Base-by-base conservation (phyloP, 495 filamentous ascomycete species). In the Apodospora peruviana region DNA sequence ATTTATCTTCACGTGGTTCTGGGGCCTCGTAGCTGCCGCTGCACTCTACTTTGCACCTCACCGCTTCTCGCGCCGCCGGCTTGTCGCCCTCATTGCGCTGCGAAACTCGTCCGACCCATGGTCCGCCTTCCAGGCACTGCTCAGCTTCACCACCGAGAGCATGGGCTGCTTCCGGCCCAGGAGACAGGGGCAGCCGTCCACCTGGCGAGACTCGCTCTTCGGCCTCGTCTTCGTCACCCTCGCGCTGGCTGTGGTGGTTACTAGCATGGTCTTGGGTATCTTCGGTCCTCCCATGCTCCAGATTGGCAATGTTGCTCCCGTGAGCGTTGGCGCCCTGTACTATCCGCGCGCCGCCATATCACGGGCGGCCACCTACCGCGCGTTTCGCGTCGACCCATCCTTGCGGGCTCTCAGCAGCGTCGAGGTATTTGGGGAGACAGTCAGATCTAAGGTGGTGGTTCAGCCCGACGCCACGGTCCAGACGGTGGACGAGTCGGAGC, bases 61-160 rank as follows among this genome's bases (percentile, higher is more conserved):
- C 20, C 39, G 25, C 4, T 50, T 50, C 29, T 43, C 47, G 12
- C 47, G 47, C 24, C 47, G 47, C 14, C 47, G 47, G n/a, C 47
- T 50, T 14, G 47, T 50, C 16, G 40, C 47, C 11, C 47, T 50
- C 12, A 29, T 50, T 5, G 39, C 40, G 14, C 47, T 50, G 5
- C 47, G 47, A 14, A 50, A 50, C 39, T 10, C 39, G 0, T 8
- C 25, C 5, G 29, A 37, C 22, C 47, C 47, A 0, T 38, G 24
- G 39, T 43, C 47, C 5, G 47, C 47, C 3, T 29, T 43, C 12
- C 14, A 25, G 14, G 47, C 47, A 7, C 34, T 50, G n/a, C 12
- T 16, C 17, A 37, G 12, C 47, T 43, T 43, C 19, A 43, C 39
- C 25, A 25, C 21, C 17, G 47, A 43, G 27, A 50, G 47, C 39